phyloP scores from a whole-genome alignment of 2,329 filamentous ascomycete genomes.

The Cadophora sp. region DNA sequence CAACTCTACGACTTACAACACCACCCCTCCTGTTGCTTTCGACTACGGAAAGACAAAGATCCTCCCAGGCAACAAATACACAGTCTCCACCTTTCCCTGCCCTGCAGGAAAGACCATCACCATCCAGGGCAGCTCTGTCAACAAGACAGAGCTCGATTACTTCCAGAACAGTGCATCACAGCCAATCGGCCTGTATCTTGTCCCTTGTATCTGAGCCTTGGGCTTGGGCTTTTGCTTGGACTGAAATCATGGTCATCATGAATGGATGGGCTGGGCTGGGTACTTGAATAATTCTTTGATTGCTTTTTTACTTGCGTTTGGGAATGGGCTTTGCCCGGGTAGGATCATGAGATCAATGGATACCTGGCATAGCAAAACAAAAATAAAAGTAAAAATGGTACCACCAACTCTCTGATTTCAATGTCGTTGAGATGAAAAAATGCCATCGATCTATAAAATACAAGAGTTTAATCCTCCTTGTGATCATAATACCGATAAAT shows the following conservation, averaged over 20 bases:
- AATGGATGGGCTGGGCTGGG: background rate
- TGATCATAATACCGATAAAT: too few relatives aligned
- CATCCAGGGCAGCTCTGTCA: constrained; percentile 34
- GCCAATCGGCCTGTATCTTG: constrained; percentile 42
- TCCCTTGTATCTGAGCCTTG: constrained; percentile 35
- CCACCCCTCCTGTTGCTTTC: constrained; percentile 33
- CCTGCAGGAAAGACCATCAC: constrained; percentile 30
- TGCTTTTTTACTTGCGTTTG: too few relatives aligned
- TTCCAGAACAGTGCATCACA: constrained; percentile 36
- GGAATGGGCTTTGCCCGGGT: background rate
- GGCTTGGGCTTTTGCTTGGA: background rate
- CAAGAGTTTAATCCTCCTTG: too few relatives aligned
- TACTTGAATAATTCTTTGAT: too few relatives aligned
- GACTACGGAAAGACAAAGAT: constrained; percentile 42
- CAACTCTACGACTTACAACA: constrained; percentile 31
- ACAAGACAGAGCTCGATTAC: constrained; percentile 40
- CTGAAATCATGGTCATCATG: background rate
- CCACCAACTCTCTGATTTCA: background rate
- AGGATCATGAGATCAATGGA: background rate
- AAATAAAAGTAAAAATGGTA: background rate
- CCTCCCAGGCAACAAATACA: constrained; percentile 43
- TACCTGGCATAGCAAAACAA: background rate
- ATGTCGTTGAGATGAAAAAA: background rate
- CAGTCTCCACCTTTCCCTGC: constrained; percentile 40
- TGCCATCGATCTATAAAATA: background rate